phyloP scores from a whole-genome alignment of 805 yeast species.

The Debaryomyces prosopidis region DNA sequence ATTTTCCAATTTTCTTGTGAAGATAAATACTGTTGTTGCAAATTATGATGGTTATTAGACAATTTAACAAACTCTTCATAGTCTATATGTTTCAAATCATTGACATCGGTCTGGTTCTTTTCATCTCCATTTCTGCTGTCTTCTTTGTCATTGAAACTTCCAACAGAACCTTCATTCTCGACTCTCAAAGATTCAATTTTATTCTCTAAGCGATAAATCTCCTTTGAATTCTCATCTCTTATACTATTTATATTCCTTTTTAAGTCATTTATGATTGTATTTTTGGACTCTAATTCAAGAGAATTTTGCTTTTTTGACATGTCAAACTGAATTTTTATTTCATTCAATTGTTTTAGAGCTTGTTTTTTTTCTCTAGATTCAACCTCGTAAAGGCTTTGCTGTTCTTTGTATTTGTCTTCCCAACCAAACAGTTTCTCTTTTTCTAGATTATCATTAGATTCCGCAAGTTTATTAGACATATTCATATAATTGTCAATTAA shows the following conservation, averaged over 20 bases:
- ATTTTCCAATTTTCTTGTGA: conserved; percentile 83
- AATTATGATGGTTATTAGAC: conserved; percentile 48
- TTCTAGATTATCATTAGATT: conserved; percentile 16
- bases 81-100: conserved; percentile 16
- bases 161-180: conserved; percentile 50
- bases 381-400: conserved; percentile 19
- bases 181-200: conserved; percentile 69
- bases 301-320: conserved; percentile 27
- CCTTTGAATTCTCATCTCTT: conserved; percentile 42
- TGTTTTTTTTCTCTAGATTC: conserved; percentile 22
- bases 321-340: conserved; percentile 32
- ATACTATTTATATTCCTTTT: conserved; percentile 28
- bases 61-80: conserved; percentile 46
- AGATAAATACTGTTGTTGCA: conserved; percentile 71
- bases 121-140: not conserved
- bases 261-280: conserved; percentile 28
- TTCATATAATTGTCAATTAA: conserved; percentile 21
- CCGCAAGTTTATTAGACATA: conserved; percentile 11
- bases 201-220: conserved; percentile 61
- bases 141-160: conserved; percentile 2
- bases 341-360: conserved; percentile 25
- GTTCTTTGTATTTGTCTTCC: conserved; percentile 26
- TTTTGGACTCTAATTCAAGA: conserved; percentile 36
- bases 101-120: not conserved
- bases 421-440: conserved; percentile 19